Base-by-base conservation (phyloP, 306 rosid species). In the Echinosophora koreensis region DNA sequence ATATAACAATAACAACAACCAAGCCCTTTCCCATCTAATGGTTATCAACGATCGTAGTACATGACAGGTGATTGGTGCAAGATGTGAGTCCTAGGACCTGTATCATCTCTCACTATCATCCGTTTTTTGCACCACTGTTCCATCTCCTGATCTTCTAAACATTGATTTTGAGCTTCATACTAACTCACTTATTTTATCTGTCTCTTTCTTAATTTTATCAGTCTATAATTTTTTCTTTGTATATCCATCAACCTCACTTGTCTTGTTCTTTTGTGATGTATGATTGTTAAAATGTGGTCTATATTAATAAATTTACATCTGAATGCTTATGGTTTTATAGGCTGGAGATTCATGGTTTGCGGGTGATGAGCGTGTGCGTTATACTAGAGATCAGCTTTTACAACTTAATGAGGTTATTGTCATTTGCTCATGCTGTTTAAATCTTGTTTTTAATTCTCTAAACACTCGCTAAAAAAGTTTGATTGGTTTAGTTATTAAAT, bases 291-390 rank as follows among this genome's bases (percentile, higher is more conserved):
- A 57, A 16, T 12, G 3, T 38, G 15, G 49, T 3, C 72, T 35
- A 15, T 71, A 38, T 14, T 10, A 68, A 41, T 64, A 72, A 42
- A 51, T 76, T 61, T 51, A 10, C 32, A 42, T 73, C 49, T 60
- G 16, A 34, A 18, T 63, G 5, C 16, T 37, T 66, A 52, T 80
- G 52, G 35, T 64, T 70, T 60, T 74, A 32, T 77, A 90, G 97
- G 74, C 76, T 37, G 97, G 90, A 74, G 97, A 90, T 54, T 71
- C 90, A 6, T 73, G 92, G 71, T 87, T 90, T 71, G 97, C 89
- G 76, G 91, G 90, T 60, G 92, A 67, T 47, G 96, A 93, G 41
- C 83, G 81, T 2, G 90, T 89, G 80, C 84, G 73, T 41, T 89
- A 89, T 85, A 82, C 88, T 30, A 80, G 87, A 51, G 94, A 90